Evolutionary conservation across 345 rosid genomes (phyloP), one percentile per base, ranked within the genome.

Genomic region (Triadica sebifera): DNA sequence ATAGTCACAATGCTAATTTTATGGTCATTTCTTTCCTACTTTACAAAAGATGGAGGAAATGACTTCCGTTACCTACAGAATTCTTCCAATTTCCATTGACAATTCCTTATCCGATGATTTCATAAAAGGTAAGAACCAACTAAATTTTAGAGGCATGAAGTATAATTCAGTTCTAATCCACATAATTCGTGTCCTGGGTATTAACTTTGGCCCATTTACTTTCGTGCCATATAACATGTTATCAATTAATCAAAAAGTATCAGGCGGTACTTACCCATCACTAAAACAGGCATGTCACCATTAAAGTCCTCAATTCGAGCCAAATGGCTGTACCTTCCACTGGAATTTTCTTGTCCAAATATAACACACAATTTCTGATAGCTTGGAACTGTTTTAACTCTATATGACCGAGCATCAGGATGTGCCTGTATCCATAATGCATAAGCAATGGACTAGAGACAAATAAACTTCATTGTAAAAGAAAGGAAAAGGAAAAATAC

Each of bases 321-420:
- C 82, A 93, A 77, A 60, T 85, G 88, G 74, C 84, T 86, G 81
- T 91, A 91, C 85, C 93, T 87, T 77, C 88, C 87, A 84, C 82
- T 88, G 34, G 72, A 77, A 53, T 56, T 77, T 80, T 91, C 92
- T 78, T 86, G 84, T 72, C 91, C 92, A 77, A 93, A 90, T 76
- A 93, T 86, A 17, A 84, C 84, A 78, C 85, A 82, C 66, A 91
- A 82, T 77, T 93, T 93, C 72, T 83, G 86, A 78, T 87, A 93
- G 82, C 85, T 78, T 24, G 93, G 92, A 67, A 93, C 86, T 20
- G 91, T 91, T 86, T 86, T 93, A 63, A 91, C 91, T 82, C 94
- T 88, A 78, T 83, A 88, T 49, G 93, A 80, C 80, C 98, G 83
- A 79, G 92, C 92, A 86, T 90, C 94, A 71, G 97, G 97, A 81